phyloP scores from a whole-genome alignment of 805 yeast genomes.

The Wickerhamiella lipophila region DNA sequence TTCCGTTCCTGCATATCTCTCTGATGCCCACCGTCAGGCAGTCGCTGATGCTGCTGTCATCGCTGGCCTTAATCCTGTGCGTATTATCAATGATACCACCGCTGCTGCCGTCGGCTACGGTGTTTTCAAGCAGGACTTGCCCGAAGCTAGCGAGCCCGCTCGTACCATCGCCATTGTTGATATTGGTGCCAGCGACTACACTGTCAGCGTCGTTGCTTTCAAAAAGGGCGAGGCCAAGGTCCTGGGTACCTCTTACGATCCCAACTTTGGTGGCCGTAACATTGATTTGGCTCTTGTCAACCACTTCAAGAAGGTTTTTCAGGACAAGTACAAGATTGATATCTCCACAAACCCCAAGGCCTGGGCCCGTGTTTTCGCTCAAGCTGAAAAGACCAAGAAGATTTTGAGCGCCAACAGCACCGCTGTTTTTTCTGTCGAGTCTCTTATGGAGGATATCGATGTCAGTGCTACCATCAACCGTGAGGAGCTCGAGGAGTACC shows the following conservation, averaged over 20 bases:
- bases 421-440: conserved; percentile 92
- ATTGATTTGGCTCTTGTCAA: conserved; percentile 88
- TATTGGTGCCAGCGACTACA: conserved; percentile 92
- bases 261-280: conserved; percentile 97
- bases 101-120: conserved; percentile 99
- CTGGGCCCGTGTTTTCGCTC: conserved; percentile 78
- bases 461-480: conserved; percentile 80
- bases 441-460: conserved; percentile 94
- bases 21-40: conserved; percentile 93
- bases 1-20: conserved; percentile 95
- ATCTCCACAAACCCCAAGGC: conserved; percentile 88
- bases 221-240: conserved; percentile 94
- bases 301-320: conserved; percentile 88
- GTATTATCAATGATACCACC: conserved; percentile 93
- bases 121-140: conserved; percentile 87
- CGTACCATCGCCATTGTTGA: conserved; percentile 87
- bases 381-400: conserved; percentile 90
- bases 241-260: conserved; percentile 83
- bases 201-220: conserved; percentile 78
- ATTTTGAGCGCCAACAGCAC: conserved; percentile 88
- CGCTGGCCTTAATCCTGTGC: conserved; percentile 96
- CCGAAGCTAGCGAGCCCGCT: conserved; percentile 65
- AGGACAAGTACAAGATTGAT: conserved; percentile 84
- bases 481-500: conserved; percentile 84
- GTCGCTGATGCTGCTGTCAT: conserved; percentile 87